A percentile compares a stretch with the other conserved stretches of the same genome.
Evolutionary conservation across 2,329 filamentous ascomycete species (phyloP).

Genomic region (Magnaporthales sp.): DNA sequence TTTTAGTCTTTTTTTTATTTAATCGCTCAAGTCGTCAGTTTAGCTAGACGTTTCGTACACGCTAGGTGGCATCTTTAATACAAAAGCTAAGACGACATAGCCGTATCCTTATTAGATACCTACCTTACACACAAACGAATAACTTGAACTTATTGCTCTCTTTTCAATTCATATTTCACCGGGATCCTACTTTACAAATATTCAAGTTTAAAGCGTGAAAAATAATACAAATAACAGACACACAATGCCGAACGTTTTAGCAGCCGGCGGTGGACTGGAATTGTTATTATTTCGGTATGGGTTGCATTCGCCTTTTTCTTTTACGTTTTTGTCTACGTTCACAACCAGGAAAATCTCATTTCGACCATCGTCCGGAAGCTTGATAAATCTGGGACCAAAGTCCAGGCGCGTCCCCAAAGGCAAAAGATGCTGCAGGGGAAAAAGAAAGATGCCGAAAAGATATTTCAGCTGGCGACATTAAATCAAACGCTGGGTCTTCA

Average conservation of each 20-base stretch:
- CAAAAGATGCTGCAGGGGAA: not conserved
- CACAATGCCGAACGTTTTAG: not conserved
- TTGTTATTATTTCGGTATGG: not conserved
- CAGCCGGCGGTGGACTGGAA: not conserved
- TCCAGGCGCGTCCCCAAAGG: not conserved
- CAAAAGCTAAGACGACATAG: too few relatives aligned
- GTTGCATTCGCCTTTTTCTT: not conserved
- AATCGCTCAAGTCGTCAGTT: not conserved
- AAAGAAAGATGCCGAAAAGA: constrained; percentile 20
- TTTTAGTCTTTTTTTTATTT: too few relatives aligned
- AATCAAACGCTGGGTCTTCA: constrained; percentile 19
- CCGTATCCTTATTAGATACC: too few relatives aligned
- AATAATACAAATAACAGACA: not conserved
- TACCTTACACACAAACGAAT: too few relatives aligned
- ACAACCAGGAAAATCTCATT: not conserved
- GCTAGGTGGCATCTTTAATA: too few relatives aligned
- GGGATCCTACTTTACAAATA: too few relatives aligned
- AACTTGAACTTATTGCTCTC: not conserved
- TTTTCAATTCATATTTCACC: too few relatives aligned
- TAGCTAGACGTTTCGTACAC: not conserved
- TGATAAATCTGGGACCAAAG: not conserved
- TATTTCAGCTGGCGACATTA: constrained; percentile 22
- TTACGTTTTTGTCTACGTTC: not conserved
- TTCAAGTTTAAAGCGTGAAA: too few relatives aligned
- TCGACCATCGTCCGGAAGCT: not conserved